Base-by-base conservation (phyloP, 345 rosid species). In the Bruguiera sexangula region DNA sequence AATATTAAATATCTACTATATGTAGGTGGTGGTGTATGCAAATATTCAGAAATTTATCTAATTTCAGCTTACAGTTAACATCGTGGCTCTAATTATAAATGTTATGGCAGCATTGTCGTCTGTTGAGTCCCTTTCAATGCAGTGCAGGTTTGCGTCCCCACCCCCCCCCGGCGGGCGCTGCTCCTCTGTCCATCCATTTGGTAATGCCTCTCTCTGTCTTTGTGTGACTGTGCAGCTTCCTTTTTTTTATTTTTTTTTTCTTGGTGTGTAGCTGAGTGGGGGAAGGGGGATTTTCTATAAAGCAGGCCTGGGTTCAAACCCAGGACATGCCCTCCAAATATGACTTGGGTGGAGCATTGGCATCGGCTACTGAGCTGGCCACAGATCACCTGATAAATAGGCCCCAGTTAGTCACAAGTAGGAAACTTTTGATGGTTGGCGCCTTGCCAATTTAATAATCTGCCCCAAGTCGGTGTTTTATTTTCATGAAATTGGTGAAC, bases 361-460 rank as follows among this genome's bases (percentile, higher is more conserved):
- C 84, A 62, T 69, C 81, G 75, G 87, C 84, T 60, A 81, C 84
- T n/a, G 84, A 83, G 56, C 87, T 82, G 11, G 84, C 82, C 5
- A 81, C 82, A 15, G 84, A 83, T 63, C 83, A 79, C 69, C 76
- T 81, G 32, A 83, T 83, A 82, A 61, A 71, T 63, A 71, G 86
- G 62, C 60, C 78, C 30, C 86, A 29, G 82, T 81, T 65, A 81
- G 80, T 30, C 76, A 76, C 15, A 64, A 75, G 80, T 77, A 65
- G 1, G 73, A 22, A 46, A 36, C 57, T 69, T 1, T 21, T 37
- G n/a, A 36, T 67, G 61, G 3, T 20, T 53, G 26, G 22, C 24
- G 24, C 54, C 32, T 53, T 18, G 60, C 24, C 9, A 13, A 31
- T 3, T 5, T 16, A 24, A 5, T 63, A 11, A 36, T 1, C 55